Evolutionary conservation across 2,329 filamentous ascomycete genomes (phyloP).

Genomic region (Diaporthe nobilis): DNA sequence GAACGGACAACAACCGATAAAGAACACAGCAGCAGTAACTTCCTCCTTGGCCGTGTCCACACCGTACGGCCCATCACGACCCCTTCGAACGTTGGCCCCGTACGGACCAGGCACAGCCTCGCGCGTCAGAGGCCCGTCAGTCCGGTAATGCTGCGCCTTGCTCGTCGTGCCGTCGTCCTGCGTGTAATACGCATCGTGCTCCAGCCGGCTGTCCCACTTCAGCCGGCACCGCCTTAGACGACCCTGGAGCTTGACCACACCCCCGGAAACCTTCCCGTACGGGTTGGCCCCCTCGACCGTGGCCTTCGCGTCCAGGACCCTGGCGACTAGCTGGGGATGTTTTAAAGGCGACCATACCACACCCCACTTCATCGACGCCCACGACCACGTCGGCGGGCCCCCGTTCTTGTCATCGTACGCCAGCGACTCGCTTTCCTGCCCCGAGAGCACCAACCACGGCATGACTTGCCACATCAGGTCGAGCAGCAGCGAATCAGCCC

Average conservation of each 20-base stretch:
- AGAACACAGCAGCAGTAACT: conserved; percentile 2
- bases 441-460: conserved; percentile 13
- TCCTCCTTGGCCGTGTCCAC: conserved; percentile 1
- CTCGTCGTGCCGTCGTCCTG: background rate
- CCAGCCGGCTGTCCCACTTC: background rate
- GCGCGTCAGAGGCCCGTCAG: conserved; percentile 12
- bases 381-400: conserved; percentile 24
- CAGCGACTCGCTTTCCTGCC: conserved; percentile 6
- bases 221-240: conserved; percentile 9
- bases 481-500: background rate
- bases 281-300: conserved; percentile 16
- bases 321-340: background rate
- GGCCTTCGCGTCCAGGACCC: background rate
- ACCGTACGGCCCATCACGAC: background rate
- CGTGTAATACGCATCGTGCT: background rate
- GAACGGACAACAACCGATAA: conserved; percentile 1
- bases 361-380: conserved; percentile 20
- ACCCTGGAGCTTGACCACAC: conserved; percentile 6
- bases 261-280: background rate
- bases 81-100: background rate
- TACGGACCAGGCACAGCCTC: background rate
- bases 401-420: background rate
- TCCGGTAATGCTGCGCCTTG: conserved; percentile 22
- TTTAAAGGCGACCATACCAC: conserved; percentile 12
- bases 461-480: conserved; percentile 30